Conservation (phyloP, 108 stramenopile species). For the Halocafeteria seosinensis region DNA sequence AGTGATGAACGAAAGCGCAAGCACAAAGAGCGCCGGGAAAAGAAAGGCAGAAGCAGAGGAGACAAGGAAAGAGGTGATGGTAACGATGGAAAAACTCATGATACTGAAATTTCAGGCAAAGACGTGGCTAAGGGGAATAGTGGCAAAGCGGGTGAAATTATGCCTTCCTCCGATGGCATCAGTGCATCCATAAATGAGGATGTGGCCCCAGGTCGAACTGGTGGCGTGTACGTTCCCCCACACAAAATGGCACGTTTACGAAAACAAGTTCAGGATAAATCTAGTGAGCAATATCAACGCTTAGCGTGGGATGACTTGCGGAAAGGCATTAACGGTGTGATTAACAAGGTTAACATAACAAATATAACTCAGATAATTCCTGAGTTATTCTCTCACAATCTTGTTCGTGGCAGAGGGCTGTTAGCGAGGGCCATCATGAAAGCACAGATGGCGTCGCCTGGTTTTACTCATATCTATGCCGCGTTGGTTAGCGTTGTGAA, state of each 20-base stretch:
- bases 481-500: slow-evolving; percentile 80
- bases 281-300: slow-evolving; percentile 43
- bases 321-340: slow-evolving; percentile 79
- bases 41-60: too few relatives aligned
- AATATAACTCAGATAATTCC: slow-evolving; percentile 82
- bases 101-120: too few relatives aligned
- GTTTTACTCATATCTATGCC: slow-evolving; percentile 56
- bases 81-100: too few relatives aligned
- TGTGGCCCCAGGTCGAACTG: too few relatives aligned
- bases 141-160: too few relatives aligned
- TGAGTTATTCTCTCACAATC: slow-evolving; percentile 71
- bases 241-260: not conserved
- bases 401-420: slow-evolving; percentile 76
- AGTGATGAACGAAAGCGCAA: too few relatives aligned
- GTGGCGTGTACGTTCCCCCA: not conserved
- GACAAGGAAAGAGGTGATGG: too few relatives aligned
- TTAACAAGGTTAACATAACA: slow-evolving; percentile 71
- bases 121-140: too few relatives aligned
- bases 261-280: not conserved
- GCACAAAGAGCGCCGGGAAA: too few relatives aligned
- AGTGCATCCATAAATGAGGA: too few relatives aligned
- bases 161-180: too few relatives aligned
- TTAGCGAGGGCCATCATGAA: slow-evolving; percentile 59
- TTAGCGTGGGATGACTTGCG: slow-evolving; percentile 68
- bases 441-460: slow-evolving; percentile 67